Conservation (phyloP, 2,329 filamentous ascomycete species). For the Trichophyton rubrum region DNA sequence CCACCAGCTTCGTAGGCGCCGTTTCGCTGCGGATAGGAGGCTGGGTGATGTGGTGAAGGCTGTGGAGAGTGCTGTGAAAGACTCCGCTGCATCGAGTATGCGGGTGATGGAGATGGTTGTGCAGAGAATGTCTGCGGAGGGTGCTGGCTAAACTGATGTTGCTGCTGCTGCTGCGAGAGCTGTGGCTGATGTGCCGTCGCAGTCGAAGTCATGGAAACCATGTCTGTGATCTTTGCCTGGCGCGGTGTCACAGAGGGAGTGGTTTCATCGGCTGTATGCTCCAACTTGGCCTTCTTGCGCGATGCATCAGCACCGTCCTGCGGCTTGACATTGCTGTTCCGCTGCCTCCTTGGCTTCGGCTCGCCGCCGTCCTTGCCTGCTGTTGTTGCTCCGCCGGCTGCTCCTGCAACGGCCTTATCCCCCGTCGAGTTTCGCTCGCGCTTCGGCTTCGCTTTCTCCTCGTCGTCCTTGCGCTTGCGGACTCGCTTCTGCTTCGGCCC, state of each 20-base stretch:
- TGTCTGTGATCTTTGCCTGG: constrained; percentile 32
- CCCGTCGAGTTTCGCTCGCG: constrained; percentile 6
- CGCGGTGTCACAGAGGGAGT: constrained; percentile 18
- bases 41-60: constrained; percentile 7
- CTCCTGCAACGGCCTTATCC: neutral
- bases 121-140: constrained; percentile 2
- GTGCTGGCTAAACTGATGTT: constrained; percentile 1
- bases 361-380: neutral
- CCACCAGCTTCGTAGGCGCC: neutral
- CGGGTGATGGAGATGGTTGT: constrained; percentile 8
- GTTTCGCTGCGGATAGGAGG: constrained; percentile 5
- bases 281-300: constrained; percentile 39
- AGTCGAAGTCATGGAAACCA: constrained; percentile 20
- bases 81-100: neutral
- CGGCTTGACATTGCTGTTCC: constrained; percentile 15
- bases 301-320: constrained; percentile 24
- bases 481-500: constrained; percentile 17
- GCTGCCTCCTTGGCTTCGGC: constrained; percentile 10
- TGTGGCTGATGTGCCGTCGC: constrained; percentile 2
- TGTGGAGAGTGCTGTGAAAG: constrained; percentile 11
- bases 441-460: constrained; percentile 12
- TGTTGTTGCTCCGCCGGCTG: neutral
- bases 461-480: constrained; percentile 33
- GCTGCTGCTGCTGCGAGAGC: neutral
- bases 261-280: constrained; percentile 18